These are phyloP conservation scores for Ceratocystis eucalypticola DNA, from an alignment of 2,329 filamentous ascomycete genomes.

Conservation along the genomic window DNA sequence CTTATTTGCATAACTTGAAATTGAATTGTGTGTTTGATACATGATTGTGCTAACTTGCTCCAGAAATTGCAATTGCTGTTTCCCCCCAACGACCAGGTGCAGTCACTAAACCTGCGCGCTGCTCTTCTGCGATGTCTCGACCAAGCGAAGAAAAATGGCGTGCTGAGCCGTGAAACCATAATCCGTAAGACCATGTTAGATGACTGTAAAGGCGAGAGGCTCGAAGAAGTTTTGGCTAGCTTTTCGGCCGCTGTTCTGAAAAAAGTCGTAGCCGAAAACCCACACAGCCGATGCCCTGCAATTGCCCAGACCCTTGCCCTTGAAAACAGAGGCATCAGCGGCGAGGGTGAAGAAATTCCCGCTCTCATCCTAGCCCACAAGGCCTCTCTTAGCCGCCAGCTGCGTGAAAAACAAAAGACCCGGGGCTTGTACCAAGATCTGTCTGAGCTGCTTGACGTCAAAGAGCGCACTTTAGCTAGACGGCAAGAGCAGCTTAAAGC, in stretches of 20 bases:
- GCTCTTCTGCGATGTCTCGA: constrained; percentile 71
- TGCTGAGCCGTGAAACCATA: constrained; percentile 64
- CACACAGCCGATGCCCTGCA: constrained; percentile 31
- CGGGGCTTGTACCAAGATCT: constrained; percentile 50
- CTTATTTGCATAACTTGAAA: too few species aligned
- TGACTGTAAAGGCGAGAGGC: constrained; percentile 81
- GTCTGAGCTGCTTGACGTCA: constrained; percentile 47
- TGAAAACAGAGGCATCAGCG: constrained; percentile 44
- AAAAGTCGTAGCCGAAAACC: constrained; percentile 37
- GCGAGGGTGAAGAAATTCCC: constrained; percentile 42
- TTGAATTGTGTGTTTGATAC: too few species aligned
- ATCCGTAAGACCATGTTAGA: constrained; percentile 92
- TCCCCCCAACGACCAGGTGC: constrained; percentile 75
- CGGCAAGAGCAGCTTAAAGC: constrained; percentile 36
- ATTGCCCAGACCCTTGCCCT: constrained; percentile 43
- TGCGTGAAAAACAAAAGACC: constrained; percentile 47
- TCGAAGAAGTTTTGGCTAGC: constrained; percentile 70
- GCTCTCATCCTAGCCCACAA: constrained; percentile 62
- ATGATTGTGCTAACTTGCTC: constrained; percentile 10
- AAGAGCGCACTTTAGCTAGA: constrained; percentile 43
- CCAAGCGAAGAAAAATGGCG: constrained; percentile 74
- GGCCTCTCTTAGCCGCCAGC: constrained; percentile 44
- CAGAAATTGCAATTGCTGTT: constrained; percentile 85
- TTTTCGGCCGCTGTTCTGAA: constrained; percentile 78
- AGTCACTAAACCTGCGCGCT: constrained; percentile 79